Conservation (phyloP, 768 basidiomycete genomes). For the Termitomyces eurrhizus region DNA sequence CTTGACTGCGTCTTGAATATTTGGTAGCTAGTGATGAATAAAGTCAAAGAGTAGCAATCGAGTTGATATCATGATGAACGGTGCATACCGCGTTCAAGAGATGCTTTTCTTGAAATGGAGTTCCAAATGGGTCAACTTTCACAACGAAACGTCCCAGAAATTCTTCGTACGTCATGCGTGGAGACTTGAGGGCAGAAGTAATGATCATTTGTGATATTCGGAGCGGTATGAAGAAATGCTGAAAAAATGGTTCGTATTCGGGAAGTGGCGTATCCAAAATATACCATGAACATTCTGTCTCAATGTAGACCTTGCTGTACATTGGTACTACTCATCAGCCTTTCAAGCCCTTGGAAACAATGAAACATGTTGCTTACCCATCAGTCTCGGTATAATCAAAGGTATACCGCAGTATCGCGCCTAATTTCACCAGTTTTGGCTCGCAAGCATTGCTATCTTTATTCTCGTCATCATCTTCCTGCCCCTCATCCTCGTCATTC, state of each 20-base stretch:
- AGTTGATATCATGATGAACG: neutral
- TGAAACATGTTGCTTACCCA: slow-evolving; percentile 39
- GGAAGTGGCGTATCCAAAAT: slow-evolving; percentile 45
- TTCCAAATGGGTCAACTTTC: slow-evolving; percentile 32
- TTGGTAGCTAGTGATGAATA: slow-evolving; percentile 19
- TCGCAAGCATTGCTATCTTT: slow-evolving; percentile 18
- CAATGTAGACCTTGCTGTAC: slow-evolving; percentile 58
- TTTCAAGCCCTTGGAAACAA: neutral
- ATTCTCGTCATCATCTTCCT: slow-evolving; percentile 43
- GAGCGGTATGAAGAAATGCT: slow-evolving; percentile 48
- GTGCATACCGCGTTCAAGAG: slow-evolving; percentile 28
- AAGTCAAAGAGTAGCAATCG: neutral
- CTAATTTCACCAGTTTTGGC: slow-evolving; percentile 40
- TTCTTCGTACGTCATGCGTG: slow-evolving; percentile 22
- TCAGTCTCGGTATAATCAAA: slow-evolving; percentile 47
- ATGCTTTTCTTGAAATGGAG: slow-evolving; percentile 29
- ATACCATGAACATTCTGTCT: slow-evolving; percentile 64
- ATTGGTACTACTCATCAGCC: neutral
- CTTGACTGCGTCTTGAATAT: slow-evolving; percentile 27
- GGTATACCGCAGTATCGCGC: slow-evolving; percentile 41
- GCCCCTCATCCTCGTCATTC: slow-evolving; percentile 60
- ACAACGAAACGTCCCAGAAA: slow-evolving; percentile 33
- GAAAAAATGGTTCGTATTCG: slow-evolving; percentile 39
- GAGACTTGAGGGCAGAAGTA: slow-evolving; percentile 28
- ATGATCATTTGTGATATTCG: slow-evolving; percentile 48